These are phyloP conservation scores for Citrus hindsii DNA, from an alignment of 345 rosid genomes.

Conservation along the genomic window DNA sequence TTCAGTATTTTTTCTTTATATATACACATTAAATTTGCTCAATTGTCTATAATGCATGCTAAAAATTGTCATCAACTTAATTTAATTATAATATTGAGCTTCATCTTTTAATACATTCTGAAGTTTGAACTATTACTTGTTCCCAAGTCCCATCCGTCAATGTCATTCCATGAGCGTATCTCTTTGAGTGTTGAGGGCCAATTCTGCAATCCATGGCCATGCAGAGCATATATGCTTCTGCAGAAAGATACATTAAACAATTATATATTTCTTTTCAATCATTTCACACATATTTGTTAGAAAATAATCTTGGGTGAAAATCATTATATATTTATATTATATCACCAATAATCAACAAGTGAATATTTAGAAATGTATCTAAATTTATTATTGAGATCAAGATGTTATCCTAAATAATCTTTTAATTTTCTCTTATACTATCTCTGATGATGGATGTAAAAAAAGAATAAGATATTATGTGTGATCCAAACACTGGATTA, in stretches of 20 bases:
- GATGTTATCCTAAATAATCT: too few relatives aligned
- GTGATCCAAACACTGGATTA: too few relatives aligned
- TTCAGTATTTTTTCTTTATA: too few relatives aligned
- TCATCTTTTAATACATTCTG: not conserved
- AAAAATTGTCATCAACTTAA: not conserved
- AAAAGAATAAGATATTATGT: too few relatives aligned
- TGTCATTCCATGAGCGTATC: not conserved
- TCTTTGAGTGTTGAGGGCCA: not conserved
- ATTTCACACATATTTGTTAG: not conserved
- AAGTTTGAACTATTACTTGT: not conserved
- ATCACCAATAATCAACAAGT: too few relatives aligned
- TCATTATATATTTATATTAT: too few relatives aligned
- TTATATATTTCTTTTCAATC: not conserved
- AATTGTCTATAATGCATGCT: too few relatives aligned
- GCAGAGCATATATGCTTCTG: not conserved
- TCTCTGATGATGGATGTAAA: fast-evolving
- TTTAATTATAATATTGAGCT: not conserved
- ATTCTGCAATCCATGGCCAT: not conserved
- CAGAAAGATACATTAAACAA: not conserved
- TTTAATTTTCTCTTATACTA: too few relatives aligned
- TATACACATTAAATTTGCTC: not conserved
- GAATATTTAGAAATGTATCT: too few relatives aligned
- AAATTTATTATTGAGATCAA: too few relatives aligned
- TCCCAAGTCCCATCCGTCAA: not conserved
- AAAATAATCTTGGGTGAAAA: not conserved